Evolutionary conservation across 768 basidiomycete species (phyloP).

Genomic region (Mycena albidolilacea): DNA sequence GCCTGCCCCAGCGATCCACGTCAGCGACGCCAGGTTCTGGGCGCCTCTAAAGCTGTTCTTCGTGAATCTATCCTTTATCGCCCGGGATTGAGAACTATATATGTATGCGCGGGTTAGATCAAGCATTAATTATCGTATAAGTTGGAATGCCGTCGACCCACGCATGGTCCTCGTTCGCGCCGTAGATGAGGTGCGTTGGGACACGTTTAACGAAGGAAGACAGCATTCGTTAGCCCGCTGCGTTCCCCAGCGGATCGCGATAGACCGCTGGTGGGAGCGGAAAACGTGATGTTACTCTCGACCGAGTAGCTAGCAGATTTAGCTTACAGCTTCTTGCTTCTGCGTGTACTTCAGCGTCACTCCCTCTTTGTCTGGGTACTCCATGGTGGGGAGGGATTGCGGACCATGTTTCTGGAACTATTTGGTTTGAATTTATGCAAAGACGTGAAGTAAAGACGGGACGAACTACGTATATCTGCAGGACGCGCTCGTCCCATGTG

Average conservation of each 20-base stretch:
- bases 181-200: conserved; percentile 64
- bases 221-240: conserved; percentile 26
- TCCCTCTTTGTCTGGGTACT: conserved; percentile 61
- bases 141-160: conserved; percentile 39
- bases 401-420: too few relatives aligned
- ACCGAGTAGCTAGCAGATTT: too few relatives aligned
- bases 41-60: conserved; percentile 52
- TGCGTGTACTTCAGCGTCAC: conserved; percentile 67
- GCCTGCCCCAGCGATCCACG: conserved; percentile 47
- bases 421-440: too few relatives aligned
- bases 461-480: conserved; percentile 60
- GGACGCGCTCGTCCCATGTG: conserved; percentile 37
- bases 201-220: conserved; percentile 43
- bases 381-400: conserved; percentile 55
- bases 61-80: conserved; percentile 55
- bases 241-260: conserved; percentile 52
- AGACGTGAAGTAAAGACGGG: conserved; percentile 36
- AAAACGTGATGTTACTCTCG: neutral
- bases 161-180: conserved; percentile 61
- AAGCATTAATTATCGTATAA: too few relatives aligned
- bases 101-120: neutral
- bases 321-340: conserved; percentile 59
- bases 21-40: conserved; percentile 54
- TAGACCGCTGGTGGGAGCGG: conserved; percentile 53
- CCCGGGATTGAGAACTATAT: conserved; percentile 45